Evolutionary conservation across 2,329 filamentous ascomycete genomes (phyloP).

Genomic region (Phialophora chinensis): DNA sequence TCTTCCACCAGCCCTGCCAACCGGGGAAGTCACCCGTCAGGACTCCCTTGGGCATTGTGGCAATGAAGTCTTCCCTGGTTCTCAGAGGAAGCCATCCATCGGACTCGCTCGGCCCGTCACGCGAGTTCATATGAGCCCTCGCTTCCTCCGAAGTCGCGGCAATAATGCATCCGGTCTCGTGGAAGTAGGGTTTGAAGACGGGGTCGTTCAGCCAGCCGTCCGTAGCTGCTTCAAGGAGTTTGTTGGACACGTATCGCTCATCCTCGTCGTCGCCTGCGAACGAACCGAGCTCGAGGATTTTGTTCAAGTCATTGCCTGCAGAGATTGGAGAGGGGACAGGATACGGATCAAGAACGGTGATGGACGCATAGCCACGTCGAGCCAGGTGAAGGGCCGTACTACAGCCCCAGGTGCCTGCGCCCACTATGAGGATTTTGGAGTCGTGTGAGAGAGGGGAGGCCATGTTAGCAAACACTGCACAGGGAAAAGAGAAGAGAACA

Average conservation of each 20-base stretch:
- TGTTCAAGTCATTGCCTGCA: conserved; percentile 56
- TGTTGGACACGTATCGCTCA: conserved; percentile 18
- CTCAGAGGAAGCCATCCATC: conserved; percentile 47
- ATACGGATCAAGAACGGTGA: conserved; percentile 58
- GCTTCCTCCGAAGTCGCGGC: conserved; percentile 51
- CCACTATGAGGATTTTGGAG: conserved; percentile 51
- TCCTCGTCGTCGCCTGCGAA: conserved; percentile 24
- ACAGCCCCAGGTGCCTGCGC: conserved; percentile 60
- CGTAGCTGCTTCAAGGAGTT: conserved; percentile 15
- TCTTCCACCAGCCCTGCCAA: conserved; percentile 53
- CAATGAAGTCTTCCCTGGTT: conserved; percentile 54
- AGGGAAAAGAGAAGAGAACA: not conserved
- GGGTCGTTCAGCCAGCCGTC: conserved; percentile 50
- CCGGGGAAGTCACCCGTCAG: conserved; percentile 52
- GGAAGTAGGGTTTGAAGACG: conserved; percentile 53
- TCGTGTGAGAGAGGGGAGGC: conserved; percentile 1
- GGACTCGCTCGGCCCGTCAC: conserved; percentile 44
- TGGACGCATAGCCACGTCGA: conserved; percentile 54
- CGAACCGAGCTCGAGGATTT: conserved; percentile 46
- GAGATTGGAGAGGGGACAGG: conserved; percentile 56
- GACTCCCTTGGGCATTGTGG: conserved; percentile 59
- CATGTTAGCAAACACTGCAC: conserved; percentile 1
- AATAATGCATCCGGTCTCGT: conserved; percentile 52
- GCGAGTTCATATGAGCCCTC: conserved; percentile 48
- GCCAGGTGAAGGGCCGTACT: conserved; percentile 49